Conservation (phyloP, 1,139 yeast genomes). For the Hansenula sp. region DNA sequence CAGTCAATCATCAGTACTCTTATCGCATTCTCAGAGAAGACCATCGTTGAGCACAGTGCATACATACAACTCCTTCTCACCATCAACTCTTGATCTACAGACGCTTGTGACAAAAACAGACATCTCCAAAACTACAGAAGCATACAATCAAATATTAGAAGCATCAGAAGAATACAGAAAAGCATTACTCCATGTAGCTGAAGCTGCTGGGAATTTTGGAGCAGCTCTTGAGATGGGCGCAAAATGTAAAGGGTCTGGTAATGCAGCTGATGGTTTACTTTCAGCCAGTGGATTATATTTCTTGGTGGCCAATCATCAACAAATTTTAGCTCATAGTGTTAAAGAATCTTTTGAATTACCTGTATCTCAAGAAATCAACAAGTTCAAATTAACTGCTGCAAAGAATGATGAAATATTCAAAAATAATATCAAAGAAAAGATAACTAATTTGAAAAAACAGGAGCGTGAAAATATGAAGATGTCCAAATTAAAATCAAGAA, state of each 20-base stretch:
- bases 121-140: constrained; percentile 41
- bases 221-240: constrained; percentile 67
- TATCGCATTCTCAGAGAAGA: constrained; percentile 9
- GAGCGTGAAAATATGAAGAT: constrained; percentile 55
- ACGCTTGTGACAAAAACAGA: constrained; percentile 57
- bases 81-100: constrained; percentile 55
- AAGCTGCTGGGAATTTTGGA: constrained; percentile 73
- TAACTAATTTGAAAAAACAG: constrained; percentile 45
- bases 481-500: constrained; percentile 52
- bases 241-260: constrained; percentile 60
- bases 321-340: constrained; percentile 58
- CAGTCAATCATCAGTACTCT: not conserved
- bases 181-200: constrained; percentile 47
- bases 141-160: constrained; percentile 42
- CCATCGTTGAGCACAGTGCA: constrained; percentile 28
- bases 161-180: constrained; percentile 50
- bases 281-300: constrained; percentile 78
- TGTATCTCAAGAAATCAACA: constrained; percentile 37
- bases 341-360: constrained; percentile 53
- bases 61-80: constrained; percentile 38
- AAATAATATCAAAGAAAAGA: constrained; percentile 44
- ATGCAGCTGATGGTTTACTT: constrained; percentile 60
- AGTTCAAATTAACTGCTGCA: constrained; percentile 35
- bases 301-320: constrained; percentile 73
- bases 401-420: constrained; percentile 51